phyloP scores from a whole-genome alignment of 257 asterid species.

The Misopates orontium region DNA sequence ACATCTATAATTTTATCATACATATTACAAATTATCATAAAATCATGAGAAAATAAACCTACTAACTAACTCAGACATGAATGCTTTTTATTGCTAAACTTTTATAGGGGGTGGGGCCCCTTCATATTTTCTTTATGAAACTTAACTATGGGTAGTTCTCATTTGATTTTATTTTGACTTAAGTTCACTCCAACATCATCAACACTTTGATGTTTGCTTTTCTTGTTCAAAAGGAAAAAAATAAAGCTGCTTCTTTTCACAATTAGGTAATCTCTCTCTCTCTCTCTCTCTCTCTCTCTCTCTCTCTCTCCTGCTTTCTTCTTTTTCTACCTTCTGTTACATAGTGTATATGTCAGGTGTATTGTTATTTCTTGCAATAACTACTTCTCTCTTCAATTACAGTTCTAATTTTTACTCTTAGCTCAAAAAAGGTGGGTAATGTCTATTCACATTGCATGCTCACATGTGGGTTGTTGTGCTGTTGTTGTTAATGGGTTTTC shows the following conservation, averaged over 20 bases:
- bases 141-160: no score
- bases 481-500: no score
- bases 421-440: slow-evolving; percentile 30
- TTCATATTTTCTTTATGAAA: slow-evolving; percentile 15
- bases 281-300: slow-evolving; percentile 12
- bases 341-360: no score
- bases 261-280: slow-evolving; percentile 35
- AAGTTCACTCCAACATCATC: slow-evolving; percentile 34
- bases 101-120: slow-evolving; percentile 40
- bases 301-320: background rate
- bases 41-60: no score
- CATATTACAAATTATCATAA: no score
- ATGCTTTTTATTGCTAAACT: slow-evolving; percentile 21
- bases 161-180: slow-evolving; percentile 22
- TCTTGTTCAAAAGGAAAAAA: background rate
- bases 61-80: no score
- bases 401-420: slow-evolving; percentile 27
- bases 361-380: slow-evolving; percentile 27
- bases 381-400: slow-evolving; percentile 35
- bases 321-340: background rate
- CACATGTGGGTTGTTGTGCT: slow-evolving; percentile 30
- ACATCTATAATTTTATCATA: no score
- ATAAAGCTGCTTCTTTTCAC: slow-evolving; percentile 36
- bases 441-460: slow-evolving; percentile 14
- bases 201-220: slow-evolving; percentile 28